phyloP scores from a whole-genome alignment of 305 asterid species.

The Solanum hybrid region DNA sequence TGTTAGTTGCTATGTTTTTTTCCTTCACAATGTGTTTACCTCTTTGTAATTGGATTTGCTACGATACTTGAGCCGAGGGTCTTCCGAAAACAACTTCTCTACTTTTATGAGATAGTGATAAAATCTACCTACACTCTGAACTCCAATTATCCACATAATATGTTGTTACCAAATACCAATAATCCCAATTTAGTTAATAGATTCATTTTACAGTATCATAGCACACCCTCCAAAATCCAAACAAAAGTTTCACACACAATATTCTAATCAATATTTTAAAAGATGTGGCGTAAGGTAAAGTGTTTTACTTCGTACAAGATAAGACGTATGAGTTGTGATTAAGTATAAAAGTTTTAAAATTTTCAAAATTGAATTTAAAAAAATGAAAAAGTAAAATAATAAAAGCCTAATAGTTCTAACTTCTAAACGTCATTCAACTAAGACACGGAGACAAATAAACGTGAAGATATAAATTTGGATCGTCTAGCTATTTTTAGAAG shows the following conservation, averaged over 20 bases:
- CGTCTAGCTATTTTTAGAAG: neutral
- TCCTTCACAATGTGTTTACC: no score
- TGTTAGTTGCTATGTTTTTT: no score
- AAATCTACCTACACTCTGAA: no score
- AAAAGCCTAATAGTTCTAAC: neutral
- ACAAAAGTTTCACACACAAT: neutral
- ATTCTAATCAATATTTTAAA: no score
- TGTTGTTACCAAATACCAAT: neutral
- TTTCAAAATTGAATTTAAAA: neutral
- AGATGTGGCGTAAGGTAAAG: neutral
- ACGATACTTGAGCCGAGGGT: no score
- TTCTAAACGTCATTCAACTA: neutral
- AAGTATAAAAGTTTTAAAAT: no score
- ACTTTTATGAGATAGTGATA: no score
- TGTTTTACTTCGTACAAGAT: neutral
- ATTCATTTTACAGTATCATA: no score
- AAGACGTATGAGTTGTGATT: neutral
- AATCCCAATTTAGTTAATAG: neutral
- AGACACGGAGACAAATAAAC: neutral
- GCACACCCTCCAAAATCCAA: no score
- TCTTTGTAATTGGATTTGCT: no score
- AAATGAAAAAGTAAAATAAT: neutral
- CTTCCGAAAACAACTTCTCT: no score
- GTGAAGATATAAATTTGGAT: neutral
- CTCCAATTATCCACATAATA: no score